Percentiles rank a stretch among this genome's conserved stretches.
phyloP scores from a whole-genome alignment of 1,284 basidiomycete species.

The Calocybe gambosa region DNA sequence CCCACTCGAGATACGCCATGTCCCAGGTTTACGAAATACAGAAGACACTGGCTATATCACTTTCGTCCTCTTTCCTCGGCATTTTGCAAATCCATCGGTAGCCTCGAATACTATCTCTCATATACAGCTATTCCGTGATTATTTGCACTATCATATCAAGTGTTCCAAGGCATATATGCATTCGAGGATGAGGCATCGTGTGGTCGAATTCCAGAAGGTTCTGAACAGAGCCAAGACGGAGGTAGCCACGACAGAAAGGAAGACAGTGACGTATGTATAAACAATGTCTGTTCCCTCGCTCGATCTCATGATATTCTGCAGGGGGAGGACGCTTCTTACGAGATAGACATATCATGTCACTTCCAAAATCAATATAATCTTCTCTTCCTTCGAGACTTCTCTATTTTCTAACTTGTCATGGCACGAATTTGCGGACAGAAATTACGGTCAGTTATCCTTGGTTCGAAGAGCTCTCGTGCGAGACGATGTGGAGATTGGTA shows the following conservation, averaged over 20 bases:
- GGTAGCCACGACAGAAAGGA: conserved; percentile 76
- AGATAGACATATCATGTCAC: conserved; percentile 32
- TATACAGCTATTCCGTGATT: conserved; percentile 96
- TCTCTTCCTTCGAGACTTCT: too few relatives aligned
- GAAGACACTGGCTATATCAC: conserved; percentile 98
- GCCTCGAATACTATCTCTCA: conserved; percentile 88
- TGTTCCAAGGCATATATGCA: conserved; percentile 99
- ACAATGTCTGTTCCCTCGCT: background rate
- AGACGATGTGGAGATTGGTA: too few relatives aligned
- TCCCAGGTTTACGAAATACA: conserved; percentile 74
- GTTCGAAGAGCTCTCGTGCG: too few relatives aligned
- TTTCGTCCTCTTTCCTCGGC: conserved; percentile 96
- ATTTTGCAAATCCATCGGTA: conserved; percentile 76
- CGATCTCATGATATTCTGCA: conserved; percentile 18
- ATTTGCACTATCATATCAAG: conserved; percentile 99
- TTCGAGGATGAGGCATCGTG: conserved; percentile 92
- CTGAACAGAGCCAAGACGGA: conserved; percentile 98
- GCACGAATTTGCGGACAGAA: too few relatives aligned
- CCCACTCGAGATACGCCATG: conserved; percentile 89
- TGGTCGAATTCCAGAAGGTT: conserved; percentile 96
- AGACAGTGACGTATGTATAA: conserved; percentile 79
- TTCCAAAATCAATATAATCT: too few relatives aligned
- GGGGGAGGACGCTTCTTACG: conserved; percentile 48
- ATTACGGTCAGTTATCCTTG: too few relatives aligned
- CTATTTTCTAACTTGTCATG: too few relatives aligned